Evolutionary conservation across 2,329 filamentous ascomycete genomes (phyloP).

Genomic region (Fusarium sp.): DNA sequence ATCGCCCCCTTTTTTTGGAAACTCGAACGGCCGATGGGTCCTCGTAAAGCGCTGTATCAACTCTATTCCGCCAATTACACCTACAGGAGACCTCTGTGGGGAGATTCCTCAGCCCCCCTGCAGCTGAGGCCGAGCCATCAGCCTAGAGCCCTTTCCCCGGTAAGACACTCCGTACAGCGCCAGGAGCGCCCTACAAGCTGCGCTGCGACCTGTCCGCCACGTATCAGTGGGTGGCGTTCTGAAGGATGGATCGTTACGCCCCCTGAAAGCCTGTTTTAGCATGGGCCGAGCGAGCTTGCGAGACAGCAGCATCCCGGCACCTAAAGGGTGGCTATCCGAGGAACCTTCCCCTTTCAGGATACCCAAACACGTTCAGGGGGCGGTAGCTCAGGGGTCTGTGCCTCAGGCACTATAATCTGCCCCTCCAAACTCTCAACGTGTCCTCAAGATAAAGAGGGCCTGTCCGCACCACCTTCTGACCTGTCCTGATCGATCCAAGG

Average conservation of each 20-base stretch:
- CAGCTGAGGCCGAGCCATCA: slow-evolving; percentile 34
- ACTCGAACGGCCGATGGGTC: slow-evolving; percentile 35
- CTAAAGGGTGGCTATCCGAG: slow-evolving; percentile 27
- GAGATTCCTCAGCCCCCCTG: slow-evolving; percentile 34
- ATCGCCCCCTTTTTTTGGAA: slow-evolving; percentile 45
- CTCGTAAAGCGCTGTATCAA: slow-evolving; percentile 22
- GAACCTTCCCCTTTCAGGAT: slow-evolving; percentile 29
- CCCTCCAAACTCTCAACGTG: slow-evolving; percentile 49
- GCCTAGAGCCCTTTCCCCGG: slow-evolving; percentile 25
- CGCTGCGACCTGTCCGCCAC: neutral
- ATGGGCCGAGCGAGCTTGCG: slow-evolving; percentile 15
- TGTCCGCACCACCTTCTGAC: slow-evolving; percentile 43
- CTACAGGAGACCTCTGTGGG: slow-evolving; percentile 5
- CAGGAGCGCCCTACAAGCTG: neutral
- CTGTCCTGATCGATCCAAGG: slow-evolving; percentile 33
- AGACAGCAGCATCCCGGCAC: slow-evolving; percentile 30
- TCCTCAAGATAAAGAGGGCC: slow-evolving; percentile 55
- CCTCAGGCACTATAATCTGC: slow-evolving; percentile 50
- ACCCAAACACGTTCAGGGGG: slow-evolving; percentile 37
- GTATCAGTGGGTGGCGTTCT: slow-evolving; percentile 36
- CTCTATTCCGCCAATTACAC: slow-evolving; percentile 36
- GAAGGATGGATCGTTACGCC: slow-evolving; percentile 17
- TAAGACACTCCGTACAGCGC: neutral
- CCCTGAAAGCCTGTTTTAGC: slow-evolving; percentile 40
- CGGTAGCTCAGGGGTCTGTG: slow-evolving; percentile 38